These are phyloP conservation scores for Penicillium sp. DNA, from an alignment of 2,329 filamentous ascomycete species.

Conservation along the genomic window DNA sequence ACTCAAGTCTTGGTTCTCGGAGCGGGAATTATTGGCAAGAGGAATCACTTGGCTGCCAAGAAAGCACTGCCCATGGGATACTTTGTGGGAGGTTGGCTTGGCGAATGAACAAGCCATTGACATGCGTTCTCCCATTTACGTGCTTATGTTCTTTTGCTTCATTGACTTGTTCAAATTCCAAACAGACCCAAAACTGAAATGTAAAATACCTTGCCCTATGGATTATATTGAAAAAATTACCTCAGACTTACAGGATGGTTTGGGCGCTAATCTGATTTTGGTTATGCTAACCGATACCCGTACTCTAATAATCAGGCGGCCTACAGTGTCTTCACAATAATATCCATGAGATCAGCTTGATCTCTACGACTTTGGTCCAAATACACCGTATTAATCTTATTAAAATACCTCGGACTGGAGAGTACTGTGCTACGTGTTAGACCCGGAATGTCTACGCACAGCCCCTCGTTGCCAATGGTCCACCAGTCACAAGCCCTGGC, in stretches of 20 bases:
- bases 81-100: slow-evolving; percentile 17
- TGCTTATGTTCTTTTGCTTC: background rate
- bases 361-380: background rate
- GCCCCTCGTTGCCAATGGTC: slow-evolving; percentile 12
- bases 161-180: background rate
- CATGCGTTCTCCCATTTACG: background rate
- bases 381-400: background rate
- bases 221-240: background rate
- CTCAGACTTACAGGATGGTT: background rate
- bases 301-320: background rate
- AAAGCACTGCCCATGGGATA: slow-evolving; percentile 16
- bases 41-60: slow-evolving; percentile 30
- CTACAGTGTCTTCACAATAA: too few relatives aligned
- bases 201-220: background rate
- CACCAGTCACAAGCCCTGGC: slow-evolving; percentile 17
- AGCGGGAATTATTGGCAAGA: slow-evolving; percentile 27
- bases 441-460: slow-evolving; percentile 18
- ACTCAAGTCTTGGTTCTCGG: slow-evolving; percentile 16
- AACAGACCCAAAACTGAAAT: background rate
- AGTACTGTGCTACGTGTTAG: slow-evolving; percentile 10
- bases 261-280: slow-evolving; percentile 1
- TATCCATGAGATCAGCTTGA: background rate
- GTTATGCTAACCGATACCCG: background rate
- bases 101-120: slow-evolving; percentile 5
- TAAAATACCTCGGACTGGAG: slow-evolving; percentile 5